A percentile compares a stretch with the other conserved stretches of the same genome.
These are phyloP conservation scores for Symbiotaphrina buchneri DNA, from an alignment of 495 filamentous ascomycete species.

Conservation along the genomic window DNA sequence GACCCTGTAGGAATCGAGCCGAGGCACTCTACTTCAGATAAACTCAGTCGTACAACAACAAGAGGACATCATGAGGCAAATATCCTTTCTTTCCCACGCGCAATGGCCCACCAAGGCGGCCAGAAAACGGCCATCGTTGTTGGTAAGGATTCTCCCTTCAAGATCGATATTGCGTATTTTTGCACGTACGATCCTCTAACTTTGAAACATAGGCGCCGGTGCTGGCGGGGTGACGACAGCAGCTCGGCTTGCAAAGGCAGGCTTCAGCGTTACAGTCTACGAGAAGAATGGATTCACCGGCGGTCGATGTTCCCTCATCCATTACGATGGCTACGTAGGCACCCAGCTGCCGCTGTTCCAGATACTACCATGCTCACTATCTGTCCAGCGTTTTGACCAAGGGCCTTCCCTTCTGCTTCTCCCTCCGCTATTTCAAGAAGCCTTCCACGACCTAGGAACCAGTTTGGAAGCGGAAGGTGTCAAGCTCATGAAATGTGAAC, in stretches of 20 bases:
- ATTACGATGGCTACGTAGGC: conserved; percentile 25
- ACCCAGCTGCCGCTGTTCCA: neutral
- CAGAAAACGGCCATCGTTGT: conserved; percentile 24
- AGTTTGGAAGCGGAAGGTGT: conserved; percentile 33
- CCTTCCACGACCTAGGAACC: conserved; percentile 39
- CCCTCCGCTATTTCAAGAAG: conserved; percentile 37
- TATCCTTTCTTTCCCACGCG: too few species aligned
- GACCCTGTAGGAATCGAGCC: too few species aligned
- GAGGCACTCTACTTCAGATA: too few species aligned
- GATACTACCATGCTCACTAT: neutral
- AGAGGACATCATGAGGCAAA: too few species aligned
- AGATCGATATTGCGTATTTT: neutral
- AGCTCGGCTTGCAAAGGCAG: conserved; percentile 41
- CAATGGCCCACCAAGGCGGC: too few species aligned
- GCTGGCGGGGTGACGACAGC: conserved; percentile 44
- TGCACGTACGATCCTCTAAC: neutral
- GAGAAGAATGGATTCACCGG: conserved; percentile 48
- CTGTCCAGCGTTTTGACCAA: conserved; percentile 38
- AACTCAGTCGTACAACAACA: too few species aligned
- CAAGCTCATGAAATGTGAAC: conserved; percentile 39
- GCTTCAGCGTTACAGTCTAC: conserved; percentile 38
- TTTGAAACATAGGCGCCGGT: conserved; percentile 28
- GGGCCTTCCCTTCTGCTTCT: conserved; percentile 47
- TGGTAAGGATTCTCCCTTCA: conserved; percentile 11
- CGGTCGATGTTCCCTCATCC: conserved; percentile 36